Base-by-base conservation (phyloP, 768 basidiomycete genomes). In the Suillus plorans region DNA sequence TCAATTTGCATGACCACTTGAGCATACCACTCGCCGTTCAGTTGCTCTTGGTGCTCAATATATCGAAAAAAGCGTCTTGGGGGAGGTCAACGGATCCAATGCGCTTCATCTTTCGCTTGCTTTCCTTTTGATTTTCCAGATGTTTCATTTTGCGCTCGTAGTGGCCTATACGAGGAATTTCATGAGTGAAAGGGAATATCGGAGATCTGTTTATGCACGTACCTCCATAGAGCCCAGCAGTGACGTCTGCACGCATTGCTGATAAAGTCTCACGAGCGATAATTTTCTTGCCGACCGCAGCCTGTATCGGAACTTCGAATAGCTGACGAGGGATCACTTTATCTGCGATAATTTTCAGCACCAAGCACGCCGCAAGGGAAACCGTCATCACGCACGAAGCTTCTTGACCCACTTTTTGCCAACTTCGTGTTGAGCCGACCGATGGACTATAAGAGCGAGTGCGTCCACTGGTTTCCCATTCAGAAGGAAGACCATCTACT, bases 241-340 rank as follows among this genome's bases (percentile, higher is more conserved):
- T 97, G 20, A 99, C 97, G 69, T 99, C 93, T 31, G 93, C 92
- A 39, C 93, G 87, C 70, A 93, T 77, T 2, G 95, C 94, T 55
- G 89, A 91, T 52, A 97, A 77, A 18, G 90, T 96, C 74, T 97
- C 95, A 36, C 97, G 86, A 4, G 97, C 94, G 57, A 99, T 86
- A 63, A 98, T 84, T 66, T 89, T 93, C 68, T 85, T 87, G 16
- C 96, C 96, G 20, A 97, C 83, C 1, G 89, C 89, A 42, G 97
- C 97, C 73, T 99, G 97, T 61, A 99, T 97, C 2, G 96, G 91
- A 13, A 98, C 89, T 76, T 98, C 96, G 72, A 96, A 99, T 58
- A 95, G 77, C 74, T 98, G 96, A 55, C 91, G 82, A 36, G 96
- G 95, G 39, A 99, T 92, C 45, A 98, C 94, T 71, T 92, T 92